phyloP scores from a whole-genome alignment of 2,329 filamentous ascomycete species.

The Davidsoniella virescens region DNA sequence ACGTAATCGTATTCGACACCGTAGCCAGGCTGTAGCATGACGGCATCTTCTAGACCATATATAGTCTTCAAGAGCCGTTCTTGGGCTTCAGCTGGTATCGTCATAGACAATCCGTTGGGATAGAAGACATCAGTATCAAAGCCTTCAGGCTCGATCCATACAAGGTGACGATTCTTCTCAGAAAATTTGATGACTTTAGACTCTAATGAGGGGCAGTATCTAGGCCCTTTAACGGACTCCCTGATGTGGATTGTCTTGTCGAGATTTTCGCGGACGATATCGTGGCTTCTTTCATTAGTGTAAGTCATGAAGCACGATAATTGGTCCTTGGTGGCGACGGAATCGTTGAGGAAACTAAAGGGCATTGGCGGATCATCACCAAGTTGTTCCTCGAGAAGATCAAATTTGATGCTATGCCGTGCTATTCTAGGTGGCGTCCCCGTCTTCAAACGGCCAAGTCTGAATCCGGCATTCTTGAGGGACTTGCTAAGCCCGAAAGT shows the following conservation, averaged over 20 bases:
- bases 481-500: conserved; percentile 89
- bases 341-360: conserved; percentile 78
- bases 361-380: conserved; percentile 78
- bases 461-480: conserved; percentile 72
- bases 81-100: conserved; percentile 76
- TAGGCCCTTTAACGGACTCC: conserved; percentile 82
- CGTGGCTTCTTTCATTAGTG: conserved; percentile 70
- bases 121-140: conserved; percentile 84
- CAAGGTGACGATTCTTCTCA: conserved; percentile 65
- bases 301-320: conserved; percentile 74
- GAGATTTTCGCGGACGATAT: conserved; percentile 74
- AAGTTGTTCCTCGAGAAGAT: conserved; percentile 50
- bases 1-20: conserved; percentile 98
- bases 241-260: conserved; percentile 93
- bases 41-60: conserved; percentile 70
- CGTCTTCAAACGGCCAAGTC: conserved; percentile 81
- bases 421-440: conserved; percentile 84
- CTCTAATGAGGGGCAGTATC: conserved; percentile 91
- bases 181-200: conserved; percentile 83
- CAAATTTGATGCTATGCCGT: conserved; percentile 66
- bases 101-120: conserved; percentile 95
- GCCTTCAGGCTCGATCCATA: conserved; percentile 95
- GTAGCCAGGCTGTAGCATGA: conserved; percentile 88
- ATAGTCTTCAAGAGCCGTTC: conserved; percentile 74
- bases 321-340: conserved; percentile 65